These are phyloP conservation scores for Chlorella variabilis DNA, from an alignment of 163 green algal genomes.

Conservation along the genomic window DNA sequence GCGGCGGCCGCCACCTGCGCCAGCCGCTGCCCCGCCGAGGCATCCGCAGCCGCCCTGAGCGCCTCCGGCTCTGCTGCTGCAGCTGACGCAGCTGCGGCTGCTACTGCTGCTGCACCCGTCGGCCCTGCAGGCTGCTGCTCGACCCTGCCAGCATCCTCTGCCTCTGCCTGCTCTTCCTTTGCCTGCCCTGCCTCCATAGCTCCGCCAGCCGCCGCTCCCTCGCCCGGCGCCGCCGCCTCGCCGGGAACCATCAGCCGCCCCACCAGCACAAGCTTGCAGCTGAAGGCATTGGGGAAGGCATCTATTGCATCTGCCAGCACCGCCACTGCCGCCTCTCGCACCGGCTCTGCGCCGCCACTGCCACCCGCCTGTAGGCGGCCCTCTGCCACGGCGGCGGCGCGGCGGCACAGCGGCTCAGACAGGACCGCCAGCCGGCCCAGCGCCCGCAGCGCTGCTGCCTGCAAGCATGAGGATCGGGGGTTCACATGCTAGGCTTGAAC, in stretches of 20 bases:
- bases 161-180: too few species aligned
- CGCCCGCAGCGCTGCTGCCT: slow-evolving; percentile 19
- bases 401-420: slow-evolving; percentile 30
- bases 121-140: too few species aligned
- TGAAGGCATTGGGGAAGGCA: slow-evolving; percentile 26
- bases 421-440: slow-evolving; percentile 32
- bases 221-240: neutral
- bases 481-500: too few species aligned
- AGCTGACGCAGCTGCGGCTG: neutral
- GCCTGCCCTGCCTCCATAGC: too few species aligned
- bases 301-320: slow-evolving; percentile 20
- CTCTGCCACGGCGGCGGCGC: neutral
- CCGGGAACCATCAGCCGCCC: slow-evolving; percentile 30
- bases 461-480: neutral
- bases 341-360: neutral
- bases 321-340: slow-evolving; percentile 13
- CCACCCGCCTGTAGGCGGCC: neutral
- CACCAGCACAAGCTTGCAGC: neutral
- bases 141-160: too few species aligned
- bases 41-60: neutral
- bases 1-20: neutral
- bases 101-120: too few species aligned
- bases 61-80: neutral
- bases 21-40: neutral
- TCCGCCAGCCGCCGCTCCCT: neutral